Base-by-base conservation (phyloP, 257 asterid genomes). In the Eucommia ulmoides region DNA sequence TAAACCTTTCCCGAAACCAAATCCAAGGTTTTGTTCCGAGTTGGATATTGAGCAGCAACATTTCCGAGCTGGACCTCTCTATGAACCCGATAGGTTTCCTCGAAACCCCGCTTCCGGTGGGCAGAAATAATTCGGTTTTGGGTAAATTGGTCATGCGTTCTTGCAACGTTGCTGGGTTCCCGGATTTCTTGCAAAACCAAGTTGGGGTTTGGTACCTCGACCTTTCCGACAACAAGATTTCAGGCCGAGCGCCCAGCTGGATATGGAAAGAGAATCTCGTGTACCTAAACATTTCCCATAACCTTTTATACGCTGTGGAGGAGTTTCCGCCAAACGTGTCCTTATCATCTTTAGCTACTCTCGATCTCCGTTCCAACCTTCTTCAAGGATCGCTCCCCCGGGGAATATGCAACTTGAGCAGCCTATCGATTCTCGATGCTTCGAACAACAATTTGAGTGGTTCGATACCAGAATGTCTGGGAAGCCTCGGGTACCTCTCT, bases 11-110 rank as follows among this genome's bases (percentile, higher is more conserved):
- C 3, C 19, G 20, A 3, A 41, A 16, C 47, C 3, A 41, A 16
- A 16, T 41, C 20, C 7, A 16, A 16, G 47, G 47, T 1, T n/a
- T n/a, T n/a, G n/a, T n/a, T n/a, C n/a, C n/a, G n/a, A 16, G 15
- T 16, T 16, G 16, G 19, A 21, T 16, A 3, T 16, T 41, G 15
- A 29, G 62, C 54, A 35, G n/a, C n/a, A n/a, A n/a, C 26, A 22
- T 61, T 61, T 61, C 56, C 73, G 35, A 52, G 52, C 60, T 18
- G 50, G 33, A 51, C 35, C 38, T 45, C 24, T 15, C 68, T 61
- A 7, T 2, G 8, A 41, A 9, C 3, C 22, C 64, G 61, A 38
- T 54, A 52, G 47, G 62, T 68, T 54, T 65, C 72, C 18, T 18
- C 7, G 56, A 65, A 65, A 25, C 54, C 48, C 42, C 35, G 56